A percentile compares a stretch with the other conserved stretches of the same genome.
These are phyloP conservation scores for Verticillium zaregamsianum DNA, from an alignment of 2,329 filamentous ascomycete genomes.

Conservation along the genomic window DNA sequence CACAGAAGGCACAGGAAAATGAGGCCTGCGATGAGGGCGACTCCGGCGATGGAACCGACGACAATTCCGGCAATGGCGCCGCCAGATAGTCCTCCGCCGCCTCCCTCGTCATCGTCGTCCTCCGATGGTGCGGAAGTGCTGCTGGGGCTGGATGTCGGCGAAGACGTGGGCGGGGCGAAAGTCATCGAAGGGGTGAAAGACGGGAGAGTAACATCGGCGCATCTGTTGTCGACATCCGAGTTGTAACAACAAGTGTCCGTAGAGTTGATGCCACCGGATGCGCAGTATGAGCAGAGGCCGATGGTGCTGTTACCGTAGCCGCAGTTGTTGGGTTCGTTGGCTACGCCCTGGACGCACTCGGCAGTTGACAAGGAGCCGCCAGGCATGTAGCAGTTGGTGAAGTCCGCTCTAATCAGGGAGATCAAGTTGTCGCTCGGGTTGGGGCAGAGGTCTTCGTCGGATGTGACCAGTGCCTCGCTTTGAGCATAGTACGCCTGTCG, in stretches of 20 bases:
- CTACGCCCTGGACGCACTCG: slow-evolving; percentile 68
- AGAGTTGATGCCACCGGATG: slow-evolving; percentile 76
- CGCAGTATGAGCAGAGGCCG: slow-evolving; percentile 85
- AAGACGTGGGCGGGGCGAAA: slow-evolving; percentile 43
- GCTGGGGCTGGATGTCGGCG: slow-evolving; percentile 34
- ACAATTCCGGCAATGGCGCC: slow-evolving; percentile 90
- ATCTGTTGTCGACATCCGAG: slow-evolving; percentile 69
- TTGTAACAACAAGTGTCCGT: slow-evolving; percentile 94
- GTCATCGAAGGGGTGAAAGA: slow-evolving; percentile 66
- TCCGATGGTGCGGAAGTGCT: slow-evolving; percentile 22
- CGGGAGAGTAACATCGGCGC: slow-evolving; percentile 73
- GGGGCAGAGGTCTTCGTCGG: slow-evolving; percentile 69
- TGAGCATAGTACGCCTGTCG: slow-evolving; percentile 72
- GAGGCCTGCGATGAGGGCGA: slow-evolving; percentile 59
- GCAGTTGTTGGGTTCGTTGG: slow-evolving; percentile 84
- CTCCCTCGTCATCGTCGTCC: slow-evolving; percentile 21
- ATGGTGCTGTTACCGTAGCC: slow-evolving; percentile 69
- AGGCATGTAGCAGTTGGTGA: slow-evolving; percentile 82
- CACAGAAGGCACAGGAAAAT: slow-evolving; percentile 56
- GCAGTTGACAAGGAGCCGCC: slow-evolving; percentile 70
- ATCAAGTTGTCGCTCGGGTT: slow-evolving; percentile 61
- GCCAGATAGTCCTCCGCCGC: slow-evolving; percentile 57
- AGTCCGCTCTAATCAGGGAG: slow-evolving; percentile 83
- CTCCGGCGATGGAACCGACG: slow-evolving; percentile 70
- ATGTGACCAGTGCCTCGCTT: slow-evolving; percentile 81